Evolutionary conservation across 306 rosid genomes (phyloP).

Genomic region (Fragaria nilgerrensis): DNA sequence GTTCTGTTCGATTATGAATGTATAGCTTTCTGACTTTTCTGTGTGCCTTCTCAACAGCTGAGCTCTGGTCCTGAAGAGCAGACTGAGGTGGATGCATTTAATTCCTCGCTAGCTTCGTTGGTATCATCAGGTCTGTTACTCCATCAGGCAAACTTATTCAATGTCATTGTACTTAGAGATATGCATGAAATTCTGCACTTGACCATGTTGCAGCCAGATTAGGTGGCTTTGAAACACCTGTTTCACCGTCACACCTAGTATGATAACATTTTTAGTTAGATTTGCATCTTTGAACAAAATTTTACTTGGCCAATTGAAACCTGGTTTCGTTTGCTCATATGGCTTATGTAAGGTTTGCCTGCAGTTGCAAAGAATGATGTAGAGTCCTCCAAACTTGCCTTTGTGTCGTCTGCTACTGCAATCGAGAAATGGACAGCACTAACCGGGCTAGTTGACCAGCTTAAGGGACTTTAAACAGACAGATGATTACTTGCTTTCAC

Average conservation of each 20-base stretch:
- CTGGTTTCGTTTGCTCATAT: not conserved
- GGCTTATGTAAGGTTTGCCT: constrained; percentile 7
- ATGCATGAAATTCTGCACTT: not conserved
- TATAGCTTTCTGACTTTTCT: constrained; percentile 33
- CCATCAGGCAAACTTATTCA: not conserved
- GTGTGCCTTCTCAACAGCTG: constrained; percentile 53
- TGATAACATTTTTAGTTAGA: not conserved
- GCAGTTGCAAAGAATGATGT: constrained; percentile 73
- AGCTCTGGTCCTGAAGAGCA: constrained; percentile 83
- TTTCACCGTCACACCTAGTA: not conserved
- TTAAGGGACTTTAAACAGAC: constrained; percentile 68
- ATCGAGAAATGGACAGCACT: constrained; percentile 89
- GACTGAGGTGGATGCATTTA: constrained; percentile 72
- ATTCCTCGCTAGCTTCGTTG: constrained; percentile 75
- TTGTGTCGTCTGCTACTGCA: constrained; percentile 76
- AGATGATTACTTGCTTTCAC: not conserved
- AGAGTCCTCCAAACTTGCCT: constrained; percentile 81
- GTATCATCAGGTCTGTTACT: constrained; percentile 68
- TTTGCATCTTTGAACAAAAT: not conserved
- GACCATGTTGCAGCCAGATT: not conserved
- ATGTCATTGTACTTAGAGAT: not conserved
- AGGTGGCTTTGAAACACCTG: not conserved
- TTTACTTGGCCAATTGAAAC: not conserved
- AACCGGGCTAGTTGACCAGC: constrained; percentile 66
- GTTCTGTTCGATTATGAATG: not conserved